Base-by-base conservation (phyloP, 805 yeast species). In the Scheffersomyces amazonensis region DNA sequence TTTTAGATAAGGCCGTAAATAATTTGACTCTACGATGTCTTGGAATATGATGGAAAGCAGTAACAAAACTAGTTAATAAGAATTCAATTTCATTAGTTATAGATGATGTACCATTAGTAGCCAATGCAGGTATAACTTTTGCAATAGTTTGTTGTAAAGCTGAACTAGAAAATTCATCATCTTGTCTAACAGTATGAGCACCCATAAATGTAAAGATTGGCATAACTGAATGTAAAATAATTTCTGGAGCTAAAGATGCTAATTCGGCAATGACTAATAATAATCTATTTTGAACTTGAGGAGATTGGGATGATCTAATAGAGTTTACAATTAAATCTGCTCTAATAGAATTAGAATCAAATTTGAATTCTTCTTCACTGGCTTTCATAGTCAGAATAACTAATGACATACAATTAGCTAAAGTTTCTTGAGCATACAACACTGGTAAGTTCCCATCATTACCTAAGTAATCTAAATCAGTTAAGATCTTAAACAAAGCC, bases 201-300 rank as follows among this genome's bases (percentile, higher is more conserved):
- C 99, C 99, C 98, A 93, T 93, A 53, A 93, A 93, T 1, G 99
- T 93, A 70, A 93, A 93, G 36, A 93, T 91, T n/a, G 99, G 99
- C 99, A 93, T 93, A 7, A 93, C 96, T 2, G 96, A 86, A 64
- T 93, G 98, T 37, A 93, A 69, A 20, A 93, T 89, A 21, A 85
- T 78, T 54, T 91, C 97, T 7, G 98, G 96, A 10, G 91, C 86
- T 39, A 93, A 65, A 1, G 88, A 71, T 1, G 98, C 98, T 48
- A 93, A 68, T 34, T 88, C 83, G 2, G 97, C 85, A 48, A 93
- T 81, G 19, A 93, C 91, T 41, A 91, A 67, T 42, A 93, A 68
- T 35, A 91, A 65, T 48, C 89, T 78, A 64, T 93, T 93, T 64
- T 93, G 99, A 19, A 90, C 95, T 61, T 91, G 98, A 2, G 97